Evolutionary conservation across 2,329 filamentous ascomycete genomes (phyloP), one percentile per base, ranked within the genome.

Genomic region (Fusarium heterosporum): DNA sequence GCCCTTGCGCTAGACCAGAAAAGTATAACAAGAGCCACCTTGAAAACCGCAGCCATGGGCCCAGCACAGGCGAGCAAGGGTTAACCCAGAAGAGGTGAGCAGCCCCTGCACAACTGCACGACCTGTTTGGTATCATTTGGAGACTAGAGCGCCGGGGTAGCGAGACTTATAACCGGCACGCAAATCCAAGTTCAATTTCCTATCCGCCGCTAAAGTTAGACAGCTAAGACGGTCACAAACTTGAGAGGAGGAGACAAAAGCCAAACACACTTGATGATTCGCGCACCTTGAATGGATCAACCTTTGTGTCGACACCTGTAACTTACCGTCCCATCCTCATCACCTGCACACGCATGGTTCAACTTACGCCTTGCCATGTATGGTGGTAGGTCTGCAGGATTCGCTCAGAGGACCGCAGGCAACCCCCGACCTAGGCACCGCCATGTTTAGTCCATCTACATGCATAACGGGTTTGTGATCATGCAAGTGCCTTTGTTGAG

Each of bases 31-130:
- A 53, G 61, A 63, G 55, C 60, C 62, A 70, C 68, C 47, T 62
- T 63, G 48, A 45, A 73, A 72, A 64, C 71, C 71, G 63, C 69
- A 71, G 61, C 69, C 69, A 73, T 72, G 71, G 71, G 66, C 57
- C 69, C 58, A 72, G 59, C 57, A 60, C 56, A 54, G 48, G 51
- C 39, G 51, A 55, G 50, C 56, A 57, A 46, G 52, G 48, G 42
- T 49, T 36, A 62, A 47, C 43, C 38, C 45, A 28, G 55, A 43
- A 62, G 57, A 56, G 54, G 54, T 56, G 56, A 64, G 54, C 61
- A 59, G 41, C 54, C 55, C 55, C 57, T 61, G 60, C 64, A 54
- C 66, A 69, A 63, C 63, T 50, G 53, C 48, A 67, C 61, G 60
- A 63, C 58, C 46, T 65, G 41, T 68, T 69, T 69, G 50, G 62